Percentiles rank a stretch among this genome's conserved stretches.
These are phyloP conservation scores for Gracilaria domingensis DNA, from an alignment of 23 red algal species.

Conservation along the genomic window DNA sequence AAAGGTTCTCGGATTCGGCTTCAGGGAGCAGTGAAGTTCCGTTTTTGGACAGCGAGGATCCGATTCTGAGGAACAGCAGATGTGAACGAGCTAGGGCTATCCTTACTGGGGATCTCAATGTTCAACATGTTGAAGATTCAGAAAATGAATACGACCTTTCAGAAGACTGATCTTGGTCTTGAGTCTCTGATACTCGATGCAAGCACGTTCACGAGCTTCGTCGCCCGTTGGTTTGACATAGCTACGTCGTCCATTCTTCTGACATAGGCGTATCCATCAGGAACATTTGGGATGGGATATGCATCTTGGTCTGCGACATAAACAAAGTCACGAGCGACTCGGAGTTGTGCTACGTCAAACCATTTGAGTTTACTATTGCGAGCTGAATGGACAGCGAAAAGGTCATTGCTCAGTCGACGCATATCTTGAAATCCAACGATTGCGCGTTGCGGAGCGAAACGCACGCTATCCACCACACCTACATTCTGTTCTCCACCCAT, in stretches of 20 bases:
- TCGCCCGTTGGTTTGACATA: conserved; percentile 28
- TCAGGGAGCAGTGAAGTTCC: no score
- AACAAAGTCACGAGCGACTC: conserved; percentile 53
- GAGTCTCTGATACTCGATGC: conserved; percentile 14
- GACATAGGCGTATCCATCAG: conserved; percentile 64
- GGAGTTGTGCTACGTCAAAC: conserved; percentile 73
- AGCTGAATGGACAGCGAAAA: conserved; percentile 61
- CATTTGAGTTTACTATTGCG: conserved; percentile 41
- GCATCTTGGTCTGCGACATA: conserved; percentile 71
- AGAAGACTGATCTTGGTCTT: conserved; percentile 41
- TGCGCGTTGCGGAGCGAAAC: conserved; percentile 29
- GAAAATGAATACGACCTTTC: conserved; percentile 20
- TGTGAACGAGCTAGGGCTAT: no score
- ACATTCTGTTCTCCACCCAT: conserved; percentile 76
- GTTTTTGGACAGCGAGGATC: no score
- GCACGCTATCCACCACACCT: conserved; percentile 81
- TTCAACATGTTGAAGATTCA: conserved; percentile 33
- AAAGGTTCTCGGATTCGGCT: no score
- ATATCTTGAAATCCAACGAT: conserved; percentile 79
- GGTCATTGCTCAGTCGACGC: conserved; percentile 47
- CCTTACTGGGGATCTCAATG: no score
- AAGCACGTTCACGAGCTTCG: conserved; percentile 31
- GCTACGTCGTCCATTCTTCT: no score
- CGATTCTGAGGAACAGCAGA: no score
- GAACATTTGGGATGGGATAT: conserved; percentile 57